A percentile compares a stretch with the other conserved stretches of the same genome.
These are phyloP conservation scores for Cytospora piceicola DNA, from an alignment of 2,329 filamentous ascomycete genomes.

Conservation along the genomic window DNA sequence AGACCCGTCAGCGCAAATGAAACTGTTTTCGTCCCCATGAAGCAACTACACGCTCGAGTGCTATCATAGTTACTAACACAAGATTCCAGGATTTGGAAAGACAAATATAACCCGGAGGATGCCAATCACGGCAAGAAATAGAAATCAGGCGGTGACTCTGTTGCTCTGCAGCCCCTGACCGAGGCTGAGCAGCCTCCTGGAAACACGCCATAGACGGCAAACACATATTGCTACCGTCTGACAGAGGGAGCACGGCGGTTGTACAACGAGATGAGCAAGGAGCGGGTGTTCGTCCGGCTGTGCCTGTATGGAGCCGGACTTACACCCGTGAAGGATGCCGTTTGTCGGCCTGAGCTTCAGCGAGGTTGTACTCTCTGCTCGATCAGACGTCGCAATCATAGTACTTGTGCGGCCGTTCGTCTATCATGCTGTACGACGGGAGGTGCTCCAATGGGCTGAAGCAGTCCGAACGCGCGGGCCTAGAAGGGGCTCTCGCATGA, in stretches of 20 bases:
- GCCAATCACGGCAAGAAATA: constrained; percentile 52
- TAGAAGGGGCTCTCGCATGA: neutral
- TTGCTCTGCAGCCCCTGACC: neutral
- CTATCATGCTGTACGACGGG: constrained; percentile 12
- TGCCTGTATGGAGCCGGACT: constrained; percentile 4
- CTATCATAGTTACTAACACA: constrained; percentile 9
- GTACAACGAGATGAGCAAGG: neutral
- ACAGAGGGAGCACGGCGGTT: constrained; percentile 1
- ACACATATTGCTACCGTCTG: neutral
- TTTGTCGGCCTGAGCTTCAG: neutral
- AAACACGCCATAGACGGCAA: neutral
- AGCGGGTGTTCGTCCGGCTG: constrained; percentile 1
- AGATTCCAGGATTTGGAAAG: constrained; percentile 89
- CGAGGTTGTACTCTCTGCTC: neutral
- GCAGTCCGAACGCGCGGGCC: constrained; percentile 11
- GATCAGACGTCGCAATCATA: neutral
- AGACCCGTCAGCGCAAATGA: neutral
- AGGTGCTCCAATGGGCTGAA: neutral
- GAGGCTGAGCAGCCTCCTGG: neutral
- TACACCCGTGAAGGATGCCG: neutral
- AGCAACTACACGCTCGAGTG: constrained; percentile 15
- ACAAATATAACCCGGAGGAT: constrained; percentile 74
- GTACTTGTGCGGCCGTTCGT: neutral
- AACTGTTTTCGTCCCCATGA: neutral
- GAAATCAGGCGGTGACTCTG: constrained; percentile 1